Conservation (phyloP, 148 eudicot genomes). For the Pouteria glomerata region DNA sequence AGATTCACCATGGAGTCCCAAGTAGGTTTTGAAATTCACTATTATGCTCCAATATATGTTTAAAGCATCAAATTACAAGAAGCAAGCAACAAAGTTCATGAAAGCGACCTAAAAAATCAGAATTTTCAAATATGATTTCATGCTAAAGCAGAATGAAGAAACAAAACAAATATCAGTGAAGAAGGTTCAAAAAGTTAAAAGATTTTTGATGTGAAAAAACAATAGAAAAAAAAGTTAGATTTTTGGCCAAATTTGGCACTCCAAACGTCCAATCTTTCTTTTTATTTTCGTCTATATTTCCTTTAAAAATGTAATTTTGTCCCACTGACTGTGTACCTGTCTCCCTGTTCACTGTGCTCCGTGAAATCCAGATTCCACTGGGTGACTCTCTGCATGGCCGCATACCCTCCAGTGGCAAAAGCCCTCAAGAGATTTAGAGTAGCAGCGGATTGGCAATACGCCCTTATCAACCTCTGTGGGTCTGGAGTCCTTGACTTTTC, state of each 20-base stretch:
- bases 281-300: no score
- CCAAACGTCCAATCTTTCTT: no score
- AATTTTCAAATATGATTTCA: neutral
- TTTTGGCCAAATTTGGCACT: no score
- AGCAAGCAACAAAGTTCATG: neutral
- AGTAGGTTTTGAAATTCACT: neutral
- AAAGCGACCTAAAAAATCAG: neutral
- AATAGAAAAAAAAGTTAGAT: no score
- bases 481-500: conserved; percentile 60
- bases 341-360: conserved; percentile 81
- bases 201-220: no score
- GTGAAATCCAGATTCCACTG: conserved; percentile 90
- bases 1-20: neutral
- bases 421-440: conserved; percentile 89
- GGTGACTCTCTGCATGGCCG: conserved; percentile 84
- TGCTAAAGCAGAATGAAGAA: neutral
- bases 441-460: conserved; percentile 85
- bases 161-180: no score
- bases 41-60: neutral
- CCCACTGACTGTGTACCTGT: no score
- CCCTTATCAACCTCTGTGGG: conserved; percentile 90
- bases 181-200: no score
- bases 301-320: no score
- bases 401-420: conserved; percentile 91
- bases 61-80: conserved; percentile 1